Base-by-base conservation (phyloP, 1,139 yeast genomes). In the Kodamaea ohmeri region DNA sequence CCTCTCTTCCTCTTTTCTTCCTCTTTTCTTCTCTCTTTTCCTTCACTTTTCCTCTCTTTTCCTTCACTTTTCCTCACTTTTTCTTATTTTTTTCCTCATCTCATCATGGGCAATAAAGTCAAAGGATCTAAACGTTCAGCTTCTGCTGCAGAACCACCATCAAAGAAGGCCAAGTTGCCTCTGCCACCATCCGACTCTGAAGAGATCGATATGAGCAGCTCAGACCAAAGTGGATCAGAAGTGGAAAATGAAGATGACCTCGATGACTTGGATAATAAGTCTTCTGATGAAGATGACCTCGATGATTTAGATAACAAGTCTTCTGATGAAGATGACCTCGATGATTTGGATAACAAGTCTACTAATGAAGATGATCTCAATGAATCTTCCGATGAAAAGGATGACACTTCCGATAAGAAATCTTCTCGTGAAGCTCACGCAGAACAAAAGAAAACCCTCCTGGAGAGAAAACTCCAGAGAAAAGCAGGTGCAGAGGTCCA, bases 401-500 rank as follows among this genome's bases (percentile, higher is more conserved):
- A 44, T 6, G 29, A 12, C 22, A 72, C 67, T 44, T 71, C 71
- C 22, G 63, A 65, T 47, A 73, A 73, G 56, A 73, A 76, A 48
- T 44, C 80, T 2, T 76, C 87, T 1, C 76, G 71, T 38, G 89
- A 83, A 58, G 81, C 81, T 51, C 95, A 87, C 54, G 82, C 82
- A 12, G 96, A 88, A 57, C 97, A 90, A 64, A 83, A 82, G 59
- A 81, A 82, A 52, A 60, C 83, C 34, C 71, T 83, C 36, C 78
- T 80, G 40, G 97, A 90, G 59, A 80, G 98, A 63, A 90, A 89
- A 60, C 69, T 87, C 45, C 80, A 83, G 55, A 81, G 96, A 66
- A 88, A 85, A 55, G 76, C 95, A 16, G 97, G 97, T 48, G 68
- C 69, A 31, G 86, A 85, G 63, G 89, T 92, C 38, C 90, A 87